Percentiles rank a stretch among this genome's conserved stretches.
Evolutionary conservation across 768 basidiomycete genomes (phyloP).

Genomic region (Galerina marginata): DNA sequence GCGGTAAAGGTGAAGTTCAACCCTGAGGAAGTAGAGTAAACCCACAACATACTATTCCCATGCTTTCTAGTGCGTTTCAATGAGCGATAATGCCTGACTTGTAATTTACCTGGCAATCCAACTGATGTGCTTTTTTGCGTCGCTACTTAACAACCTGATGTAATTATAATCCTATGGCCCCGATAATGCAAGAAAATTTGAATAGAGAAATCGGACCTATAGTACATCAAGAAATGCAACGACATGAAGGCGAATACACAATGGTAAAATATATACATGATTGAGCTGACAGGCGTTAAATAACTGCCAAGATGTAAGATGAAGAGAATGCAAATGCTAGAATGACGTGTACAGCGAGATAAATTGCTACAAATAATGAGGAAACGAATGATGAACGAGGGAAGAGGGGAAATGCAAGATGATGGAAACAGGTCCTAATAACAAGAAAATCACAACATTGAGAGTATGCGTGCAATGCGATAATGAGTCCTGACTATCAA

Average conservation of each 20-base stretch:
- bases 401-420: not conserved
- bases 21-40: not conserved
- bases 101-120: too few relatives aligned
- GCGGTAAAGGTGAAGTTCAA: slow-evolving; percentile 8
- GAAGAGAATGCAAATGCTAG: slow-evolving; percentile 5
- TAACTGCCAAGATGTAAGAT: slow-evolving; percentile 6
- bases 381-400: slow-evolving; percentile 1
- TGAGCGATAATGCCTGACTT: too few relatives aligned
- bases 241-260: slow-evolving; percentile 11
- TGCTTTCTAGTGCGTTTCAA: too few relatives aligned
- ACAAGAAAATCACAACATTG: not conserved
- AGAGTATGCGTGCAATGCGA: not conserved
- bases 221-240: slow-evolving; percentile 7
- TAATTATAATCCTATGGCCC: not conserved
- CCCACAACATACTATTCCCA: too few relatives aligned
- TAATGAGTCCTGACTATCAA: not conserved
- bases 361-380: slow-evolving; percentile 11
- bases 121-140: too few relatives aligned
- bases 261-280: slow-evolving; percentile 13
- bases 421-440: not conserved
- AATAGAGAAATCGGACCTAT: slow-evolving; percentile 1
- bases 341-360: slow-evolving; percentile 3
- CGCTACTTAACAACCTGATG: not conserved
- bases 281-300: slow-evolving; percentile 9
- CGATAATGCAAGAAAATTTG: slow-evolving; percentile 8